Base-by-base conservation (phyloP, 2,329 filamentous ascomycete species). In the Magnaporthiopsis rhizophila region DNA sequence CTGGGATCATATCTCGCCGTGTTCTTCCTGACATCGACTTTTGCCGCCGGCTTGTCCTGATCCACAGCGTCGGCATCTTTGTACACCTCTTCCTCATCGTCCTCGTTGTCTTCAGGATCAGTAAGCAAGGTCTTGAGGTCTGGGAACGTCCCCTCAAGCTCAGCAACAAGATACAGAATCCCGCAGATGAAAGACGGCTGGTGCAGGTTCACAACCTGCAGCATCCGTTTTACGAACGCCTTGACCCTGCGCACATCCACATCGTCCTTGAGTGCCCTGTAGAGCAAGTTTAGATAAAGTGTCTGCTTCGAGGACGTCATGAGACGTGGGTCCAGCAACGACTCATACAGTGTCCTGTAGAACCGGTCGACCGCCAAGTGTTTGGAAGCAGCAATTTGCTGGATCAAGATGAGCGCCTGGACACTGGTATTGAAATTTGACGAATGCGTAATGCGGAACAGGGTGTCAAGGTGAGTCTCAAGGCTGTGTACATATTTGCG, bases 401-500 rank as follows among this genome's bases (percentile, higher is more conserved):
- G 95, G 69, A 99, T 96, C 61, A 99, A 81, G 78, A 97, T 89
- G 68, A 99, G 84, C 45, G 95, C 94, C 76, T 99, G 95, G 53
- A 99, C 91, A 73, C 92, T 95, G 0, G 95, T 99, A 78, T 98
- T 99, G 83, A 99, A 98, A 76, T 99, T 99, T 65, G 94, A 92
- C 0, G 94, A 98, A 77, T 99, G 95, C 0, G 95, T 96, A 71
- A 99, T 95, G 71, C 87, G 89, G 83, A 97, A 99, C 32, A 99
- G 83, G 3, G 94, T 97, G 73, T 98, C 90, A 65, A 99, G 85
- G 72, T 99, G 94, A 65, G 89, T 87, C 72, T 96, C 91, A 68
- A 98, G 86, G 30, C 87, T 90, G 68, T 58, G 21, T 50, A 65
- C 38, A 26, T n/a, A 36, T 38, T 60, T n/a, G n/a, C 53, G 8